Conservation (phyloP, 2,329 filamentous ascomycete species). For the Colletotrichum abscissum region DNA sequence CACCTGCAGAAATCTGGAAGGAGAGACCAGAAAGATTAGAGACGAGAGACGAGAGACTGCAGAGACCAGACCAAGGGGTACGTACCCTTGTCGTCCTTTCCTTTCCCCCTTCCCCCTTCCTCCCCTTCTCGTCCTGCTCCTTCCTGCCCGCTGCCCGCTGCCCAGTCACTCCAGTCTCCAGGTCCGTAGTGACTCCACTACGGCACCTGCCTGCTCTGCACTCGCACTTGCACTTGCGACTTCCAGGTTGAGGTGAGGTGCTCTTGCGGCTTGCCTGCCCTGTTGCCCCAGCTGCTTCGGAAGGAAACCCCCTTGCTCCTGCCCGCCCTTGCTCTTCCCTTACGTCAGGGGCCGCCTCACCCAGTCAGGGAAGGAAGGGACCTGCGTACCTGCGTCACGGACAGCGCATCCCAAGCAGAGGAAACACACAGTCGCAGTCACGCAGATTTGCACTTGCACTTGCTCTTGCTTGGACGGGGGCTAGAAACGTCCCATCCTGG, state of each 20-base stretch:
- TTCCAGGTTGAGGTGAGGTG: too few species aligned
- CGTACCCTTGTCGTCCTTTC: not conserved
- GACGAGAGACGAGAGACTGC: not conserved
- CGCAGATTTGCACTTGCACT: not conserved
- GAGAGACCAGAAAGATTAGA: not conserved
- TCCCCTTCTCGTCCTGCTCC: not conserved
- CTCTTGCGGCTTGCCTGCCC: too few species aligned
- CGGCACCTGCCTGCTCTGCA: not conserved
- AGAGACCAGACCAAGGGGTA: not conserved
- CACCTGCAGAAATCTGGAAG: not conserved
- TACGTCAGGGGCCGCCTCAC: conserved; percentile 27
- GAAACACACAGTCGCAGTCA: conserved; percentile 1
- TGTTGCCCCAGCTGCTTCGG: not conserved
- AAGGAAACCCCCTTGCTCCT: not conserved
- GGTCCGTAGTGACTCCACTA: too few species aligned
- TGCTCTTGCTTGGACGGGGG: conserved; percentile 9
- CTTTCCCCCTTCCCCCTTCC: not conserved
- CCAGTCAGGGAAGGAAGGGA: conserved; percentile 32
- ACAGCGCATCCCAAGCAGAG: not conserved
- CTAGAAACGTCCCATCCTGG: conserved; percentile 31
- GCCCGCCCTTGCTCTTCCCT: conserved; percentile 12
- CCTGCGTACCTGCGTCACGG: conserved; percentile 35
- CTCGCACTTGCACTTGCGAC: too few species aligned
- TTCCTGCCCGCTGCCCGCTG: not conserved
- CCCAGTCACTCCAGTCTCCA: not conserved